phyloP scores from a whole-genome alignment of 352 stramenopile species.

The Pilasporangium apinafurcum region DNA sequence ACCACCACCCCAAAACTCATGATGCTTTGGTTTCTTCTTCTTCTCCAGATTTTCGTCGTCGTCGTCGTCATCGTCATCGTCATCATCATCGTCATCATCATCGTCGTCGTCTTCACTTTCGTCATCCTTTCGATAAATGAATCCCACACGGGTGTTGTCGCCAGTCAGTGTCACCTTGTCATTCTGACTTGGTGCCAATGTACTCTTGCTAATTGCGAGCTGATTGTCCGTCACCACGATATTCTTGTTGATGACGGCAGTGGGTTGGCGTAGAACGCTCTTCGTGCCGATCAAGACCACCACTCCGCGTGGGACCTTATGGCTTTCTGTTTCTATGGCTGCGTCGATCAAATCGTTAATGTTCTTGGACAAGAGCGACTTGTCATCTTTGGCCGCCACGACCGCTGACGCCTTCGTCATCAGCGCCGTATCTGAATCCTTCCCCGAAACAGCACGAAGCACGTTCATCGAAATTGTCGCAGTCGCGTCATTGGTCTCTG shows the following conservation, averaged over 20 bases:
- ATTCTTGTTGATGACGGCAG: constrained; percentile 24
- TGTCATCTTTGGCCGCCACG: constrained; percentile 17
- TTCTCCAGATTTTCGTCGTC: too few species aligned
- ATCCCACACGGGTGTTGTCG: too few species aligned
- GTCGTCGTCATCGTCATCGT: too few species aligned
- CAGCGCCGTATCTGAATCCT: constrained; percentile 10
- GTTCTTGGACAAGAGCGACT: not conserved
- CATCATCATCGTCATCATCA: too few species aligned
- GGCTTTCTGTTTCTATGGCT: not conserved
- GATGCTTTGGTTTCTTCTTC: too few species aligned
- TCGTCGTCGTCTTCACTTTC: too few species aligned
- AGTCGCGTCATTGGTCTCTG: not conserved
- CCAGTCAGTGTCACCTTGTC: not conserved
- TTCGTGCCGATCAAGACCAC: constrained; percentile 10
- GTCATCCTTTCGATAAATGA: too few species aligned
- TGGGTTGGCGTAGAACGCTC: constrained; percentile 15
- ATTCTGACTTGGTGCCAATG: constrained; percentile 1
- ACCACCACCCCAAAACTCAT: too few species aligned
- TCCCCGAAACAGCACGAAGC: constrained; percentile 9
- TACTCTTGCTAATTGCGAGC: not conserved
- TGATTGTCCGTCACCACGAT: constrained; percentile 12
- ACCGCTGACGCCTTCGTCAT: constrained; percentile 30
- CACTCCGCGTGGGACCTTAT: constrained; percentile 7
- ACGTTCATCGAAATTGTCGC: constrained; percentile 8
- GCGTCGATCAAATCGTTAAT: constrained; percentile 18